Evolutionary conservation across 805 yeast genomes (phyloP).

Genomic region (Nakazawaea ernobii): DNA sequence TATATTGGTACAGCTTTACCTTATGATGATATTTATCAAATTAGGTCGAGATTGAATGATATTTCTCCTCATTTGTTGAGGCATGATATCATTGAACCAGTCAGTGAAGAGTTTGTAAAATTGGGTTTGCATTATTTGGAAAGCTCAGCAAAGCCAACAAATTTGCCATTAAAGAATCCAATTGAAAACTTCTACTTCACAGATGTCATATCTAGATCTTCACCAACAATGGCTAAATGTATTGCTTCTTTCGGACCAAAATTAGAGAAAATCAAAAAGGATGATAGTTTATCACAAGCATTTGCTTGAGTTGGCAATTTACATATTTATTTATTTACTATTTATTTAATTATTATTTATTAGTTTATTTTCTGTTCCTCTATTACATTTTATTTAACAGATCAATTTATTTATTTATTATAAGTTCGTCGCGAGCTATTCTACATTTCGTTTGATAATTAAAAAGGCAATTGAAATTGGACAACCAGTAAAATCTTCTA

Average conservation of each 20-base stretch:
- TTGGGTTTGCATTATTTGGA: conserved; percentile 47
- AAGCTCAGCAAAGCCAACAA: conserved; percentile 28
- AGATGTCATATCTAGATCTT: conserved; percentile 78
- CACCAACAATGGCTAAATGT: conserved; percentile 89
- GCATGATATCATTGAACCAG: conserved; percentile 71
- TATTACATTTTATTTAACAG: neutral
- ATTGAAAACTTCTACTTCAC: conserved; percentile 84
- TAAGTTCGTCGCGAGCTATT: no score
- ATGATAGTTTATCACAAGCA: conserved; percentile 27
- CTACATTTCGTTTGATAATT: no score
- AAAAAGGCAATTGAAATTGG: no score
- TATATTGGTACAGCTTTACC: conserved; percentile 67
- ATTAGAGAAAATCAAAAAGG: conserved; percentile 52
- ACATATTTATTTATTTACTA: conserved; percentile 11
- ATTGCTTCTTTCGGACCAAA: conserved; percentile 65
- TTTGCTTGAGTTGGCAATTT: conserved; percentile 18
- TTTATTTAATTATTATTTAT: conserved; percentile 9
- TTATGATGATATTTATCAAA: conserved; percentile 64
- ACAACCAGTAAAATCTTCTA: no score
- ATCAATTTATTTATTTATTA: no score
- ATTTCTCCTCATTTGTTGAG: conserved; percentile 77
- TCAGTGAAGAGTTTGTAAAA: conserved; percentile 48
- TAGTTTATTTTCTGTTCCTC: conserved; percentile 4
- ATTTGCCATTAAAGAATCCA: conserved; percentile 57
- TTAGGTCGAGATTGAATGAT: conserved; percentile 66